Evolutionary conservation across 1,139 yeast genomes (phyloP).

Genomic region (Lodderomyces parapsilosis): DNA sequence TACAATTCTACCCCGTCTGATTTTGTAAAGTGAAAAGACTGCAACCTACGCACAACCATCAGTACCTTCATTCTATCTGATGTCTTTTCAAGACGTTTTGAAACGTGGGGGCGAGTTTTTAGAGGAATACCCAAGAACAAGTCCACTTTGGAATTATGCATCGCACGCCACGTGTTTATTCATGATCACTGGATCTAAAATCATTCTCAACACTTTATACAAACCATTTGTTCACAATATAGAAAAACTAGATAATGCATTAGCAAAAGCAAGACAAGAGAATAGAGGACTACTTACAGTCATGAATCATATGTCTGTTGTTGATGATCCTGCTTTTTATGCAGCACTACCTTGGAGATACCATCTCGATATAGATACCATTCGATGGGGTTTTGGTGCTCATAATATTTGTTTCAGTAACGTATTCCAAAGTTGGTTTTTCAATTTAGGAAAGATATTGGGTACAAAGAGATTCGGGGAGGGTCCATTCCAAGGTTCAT

Average conservation of each 20-base stretch:
- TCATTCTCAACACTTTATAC: conserved; percentile 60
- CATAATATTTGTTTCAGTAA: conserved; percentile 82
- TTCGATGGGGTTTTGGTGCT: conserved; percentile 96
- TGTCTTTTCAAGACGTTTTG: conserved; percentile 76
- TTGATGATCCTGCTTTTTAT: conserved; percentile 92
- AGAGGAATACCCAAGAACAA: conserved; percentile 55
- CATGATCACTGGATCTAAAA: conserved; percentile 64
- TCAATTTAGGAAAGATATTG: conserved; percentile 83
- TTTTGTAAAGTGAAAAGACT: neutral
- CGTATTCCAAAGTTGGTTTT: conserved; percentile 55
- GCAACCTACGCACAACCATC: neutral
- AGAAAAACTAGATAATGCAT: conserved; percentile 63
- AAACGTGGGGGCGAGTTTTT: conserved; percentile 76
- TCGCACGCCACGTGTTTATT: conserved; percentile 70
- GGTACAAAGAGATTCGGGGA: conserved; percentile 85
- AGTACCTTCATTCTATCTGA: conserved; percentile 19
- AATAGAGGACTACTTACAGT: conserved; percentile 77
- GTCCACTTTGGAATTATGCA: conserved; percentile 61
- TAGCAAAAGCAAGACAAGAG: conserved; percentile 60
- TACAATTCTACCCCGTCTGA: neutral
- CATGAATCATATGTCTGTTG: conserved; percentile 95
- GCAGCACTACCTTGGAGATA: conserved; percentile 78
- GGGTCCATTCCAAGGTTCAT: conserved; percentile 88
- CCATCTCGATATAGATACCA: conserved; percentile 60
- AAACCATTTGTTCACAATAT: conserved; percentile 61